A percentile compares a stretch with the other conserved stretches of the same genome.
These are phyloP conservation scores for Boletus sp. DNA, from an alignment of 1,284 basidiomycete genomes.

Conservation along the genomic window DNA sequence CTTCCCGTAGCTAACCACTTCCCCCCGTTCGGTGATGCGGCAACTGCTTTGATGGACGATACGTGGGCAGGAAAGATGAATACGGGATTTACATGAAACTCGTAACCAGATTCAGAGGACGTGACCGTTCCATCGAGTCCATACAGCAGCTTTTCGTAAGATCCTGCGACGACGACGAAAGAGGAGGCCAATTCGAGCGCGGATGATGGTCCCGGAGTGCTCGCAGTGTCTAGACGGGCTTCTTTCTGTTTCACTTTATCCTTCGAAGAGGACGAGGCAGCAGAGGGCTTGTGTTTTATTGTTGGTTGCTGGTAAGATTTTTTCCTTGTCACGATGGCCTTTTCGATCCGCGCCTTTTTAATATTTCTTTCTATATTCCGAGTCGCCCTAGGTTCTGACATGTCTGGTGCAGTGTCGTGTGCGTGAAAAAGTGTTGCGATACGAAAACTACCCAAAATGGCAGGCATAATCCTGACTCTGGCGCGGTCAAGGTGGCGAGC, in stretches of 20 bases:
- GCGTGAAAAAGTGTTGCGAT: slow-evolving; percentile 5
- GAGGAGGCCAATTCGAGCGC: slow-evolving; percentile 47
- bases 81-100: slow-evolving; percentile 71
- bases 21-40: slow-evolving; percentile 82
- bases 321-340: slow-evolving; percentile 10
- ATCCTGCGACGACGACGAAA: slow-evolving; percentile 89
- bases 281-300: slow-evolving; percentile 5
- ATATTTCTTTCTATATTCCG: slow-evolving; percentile 24
- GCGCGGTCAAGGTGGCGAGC: no score
- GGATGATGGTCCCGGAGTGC: slow-evolving; percentile 1
- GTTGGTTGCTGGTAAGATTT: not conserved
- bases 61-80: slow-evolving; percentile 98
- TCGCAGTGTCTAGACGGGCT: slow-evolving; percentile 8
- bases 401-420: slow-evolving; percentile 3
- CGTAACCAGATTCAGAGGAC: slow-evolving; percentile 37
- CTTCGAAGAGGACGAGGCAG: slow-evolving; percentile 24
- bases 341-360: slow-evolving; percentile 34
- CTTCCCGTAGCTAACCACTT: slow-evolving; percentile 97
- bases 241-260: slow-evolving; percentile 31
- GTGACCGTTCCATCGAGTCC: slow-evolving; percentile 77
- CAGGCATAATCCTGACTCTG: no score
- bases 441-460: slow-evolving; percentile 18
- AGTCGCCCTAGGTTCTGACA: slow-evolving; percentile 27
- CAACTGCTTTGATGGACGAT: slow-evolving; percentile 89
- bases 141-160: slow-evolving; percentile 96